Conservation (phyloP, 2,329 filamentous ascomycete genomes). For the Colletotrichum kahawae region DNA sequence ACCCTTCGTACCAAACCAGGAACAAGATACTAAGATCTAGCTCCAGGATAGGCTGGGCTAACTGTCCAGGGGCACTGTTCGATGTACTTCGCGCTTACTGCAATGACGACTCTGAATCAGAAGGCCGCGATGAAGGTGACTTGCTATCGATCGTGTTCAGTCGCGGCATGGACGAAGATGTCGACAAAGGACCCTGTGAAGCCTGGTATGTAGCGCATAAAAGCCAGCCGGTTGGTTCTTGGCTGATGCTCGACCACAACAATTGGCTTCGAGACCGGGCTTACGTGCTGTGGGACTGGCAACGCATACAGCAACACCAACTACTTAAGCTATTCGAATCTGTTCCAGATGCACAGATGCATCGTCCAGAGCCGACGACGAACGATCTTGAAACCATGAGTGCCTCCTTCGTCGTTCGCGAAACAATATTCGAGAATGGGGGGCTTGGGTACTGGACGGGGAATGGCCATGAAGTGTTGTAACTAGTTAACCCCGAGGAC, state of each 20-base stretch:
- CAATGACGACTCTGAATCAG: not conserved
- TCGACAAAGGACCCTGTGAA: not conserved
- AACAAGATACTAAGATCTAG: not conserved
- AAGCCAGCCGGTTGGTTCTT: not conserved
- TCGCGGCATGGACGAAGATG: not conserved
- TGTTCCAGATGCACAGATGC: not conserved
- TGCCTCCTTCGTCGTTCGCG: not conserved
- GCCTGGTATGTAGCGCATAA: not conserved
- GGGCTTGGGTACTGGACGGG: not conserved
- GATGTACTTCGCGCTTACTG: not conserved
- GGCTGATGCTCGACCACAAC: not conserved
- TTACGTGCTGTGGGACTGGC: not conserved
- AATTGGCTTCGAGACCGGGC: not conserved
- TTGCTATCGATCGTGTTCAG: not conserved
- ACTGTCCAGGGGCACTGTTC: not conserved
- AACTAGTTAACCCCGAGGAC: not conserved
- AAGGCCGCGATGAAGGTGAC: not conserved
- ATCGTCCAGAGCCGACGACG: not conserved
- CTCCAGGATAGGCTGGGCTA: not conserved
- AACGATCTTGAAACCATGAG: not conserved
- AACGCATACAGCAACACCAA: not conserved
- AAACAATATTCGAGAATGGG: not conserved
- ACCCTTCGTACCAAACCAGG: not conserved
- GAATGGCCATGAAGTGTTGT: not conserved
- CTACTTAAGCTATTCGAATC: not conserved